Base-by-base conservation (phyloP, 78 protist genomes). In the Andalucia godoyi region DNA sequence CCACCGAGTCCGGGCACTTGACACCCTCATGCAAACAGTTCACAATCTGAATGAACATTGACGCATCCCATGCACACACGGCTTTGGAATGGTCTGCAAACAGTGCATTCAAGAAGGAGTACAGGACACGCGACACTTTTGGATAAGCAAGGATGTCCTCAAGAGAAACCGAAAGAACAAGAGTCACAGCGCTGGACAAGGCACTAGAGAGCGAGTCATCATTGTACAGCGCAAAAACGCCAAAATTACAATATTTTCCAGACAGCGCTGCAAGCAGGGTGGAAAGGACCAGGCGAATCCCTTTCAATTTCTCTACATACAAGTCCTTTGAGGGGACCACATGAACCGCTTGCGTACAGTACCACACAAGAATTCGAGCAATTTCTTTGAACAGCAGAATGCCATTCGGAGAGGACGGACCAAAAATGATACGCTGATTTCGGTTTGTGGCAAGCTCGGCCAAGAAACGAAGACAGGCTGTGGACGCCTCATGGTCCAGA, bases 171-270 rank as follows among this genome's bases (percentile, higher is more conserved):
- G 45, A 32, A 6, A 50, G 25, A 46, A 58, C 25, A 38, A 80
- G 10, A 23, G 37, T 36, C 18, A 80, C n/a, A 23, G 65, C 61
- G 52, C 43, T 7, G 62, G 43, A 40, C 52, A 80, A 38, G 36
- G 80, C 74, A 8, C 46, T 37, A 17, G 45, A 43, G 3, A 75
- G 69, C 1, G 79, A 45, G 18, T 53, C 34, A 33, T 83, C 88
- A 2, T 67, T 63, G 68, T 83, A 83, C 42, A 83, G 66, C 38
- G 25, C 7, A 57, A 76, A 83, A 7, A 83, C 88, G 5, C 88
- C 88, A 50, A 83, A 76, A 70, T 83, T 83, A 0, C 59, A 61
- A 40, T 83, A 83, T n/a, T 57, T 50, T 1, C 83, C 88, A 29
- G 39, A 12, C 10, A 83, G 66, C 3, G 82, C 34, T 2, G 36